These are phyloP conservation scores for Solanum hybrid DNA, from an alignment of 305 asterid genomes.

Conservation along the genomic window DNA sequence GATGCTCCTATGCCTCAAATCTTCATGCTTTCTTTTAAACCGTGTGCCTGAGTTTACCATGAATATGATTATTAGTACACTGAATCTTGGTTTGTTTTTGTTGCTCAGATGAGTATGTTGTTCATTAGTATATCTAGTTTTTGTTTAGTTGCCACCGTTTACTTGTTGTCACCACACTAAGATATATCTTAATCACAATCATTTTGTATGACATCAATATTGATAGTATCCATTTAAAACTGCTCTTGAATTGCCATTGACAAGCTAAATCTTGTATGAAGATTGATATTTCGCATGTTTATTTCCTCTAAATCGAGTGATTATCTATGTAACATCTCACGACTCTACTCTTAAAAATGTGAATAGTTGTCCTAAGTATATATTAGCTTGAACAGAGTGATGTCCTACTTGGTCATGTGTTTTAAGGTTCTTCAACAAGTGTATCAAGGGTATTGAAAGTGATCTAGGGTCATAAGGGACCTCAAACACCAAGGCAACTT, in stretches of 20 bases:
- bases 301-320: not conserved
- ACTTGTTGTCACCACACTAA: not conserved
- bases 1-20: too few species aligned
- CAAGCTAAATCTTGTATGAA: not conserved
- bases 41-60: not conserved
- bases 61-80: not conserved
- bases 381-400: not conserved
- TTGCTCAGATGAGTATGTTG: not conserved
- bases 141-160: not conserved
- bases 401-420: not conserved
- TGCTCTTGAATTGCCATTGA: not conserved
- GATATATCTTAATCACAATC: not conserved
- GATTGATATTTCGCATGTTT: not conserved
- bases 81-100: not conserved
- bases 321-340: not conserved
- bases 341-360: not conserved
- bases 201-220: not conserved
- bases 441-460: not conserved
- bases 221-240: not conserved
- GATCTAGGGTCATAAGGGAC: not conserved
- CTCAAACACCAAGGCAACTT: not conserved
- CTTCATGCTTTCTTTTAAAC: too few species aligned
- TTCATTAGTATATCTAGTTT: not conserved
- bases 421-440: not conserved
- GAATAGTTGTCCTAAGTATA: not conserved